Conservation (phyloP, 768 basidiomycete species). For the Nidularia pulvinata region DNA sequence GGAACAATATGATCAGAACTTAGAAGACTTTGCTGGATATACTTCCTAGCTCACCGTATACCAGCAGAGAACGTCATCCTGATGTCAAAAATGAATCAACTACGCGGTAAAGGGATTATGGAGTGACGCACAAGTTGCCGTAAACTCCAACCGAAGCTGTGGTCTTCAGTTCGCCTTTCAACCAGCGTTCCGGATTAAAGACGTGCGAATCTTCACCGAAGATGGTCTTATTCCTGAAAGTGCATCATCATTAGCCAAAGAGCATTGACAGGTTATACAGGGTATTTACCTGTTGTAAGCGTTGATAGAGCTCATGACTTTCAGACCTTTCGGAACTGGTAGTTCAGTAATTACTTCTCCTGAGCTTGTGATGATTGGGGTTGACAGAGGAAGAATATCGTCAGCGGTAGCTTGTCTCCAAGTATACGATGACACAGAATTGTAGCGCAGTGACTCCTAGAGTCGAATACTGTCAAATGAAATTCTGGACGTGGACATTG, state of each 20-base stretch:
- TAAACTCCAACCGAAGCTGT: conserved; percentile 44
- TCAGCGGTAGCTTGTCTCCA: conserved; percentile 43
- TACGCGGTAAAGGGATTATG: not conserved
- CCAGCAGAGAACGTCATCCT: conserved; percentile 29
- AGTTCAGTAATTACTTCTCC: conserved; percentile 46
- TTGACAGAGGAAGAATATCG: conserved; percentile 57
- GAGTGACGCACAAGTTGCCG: conserved; percentile 43
- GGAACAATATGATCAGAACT: not conserved
- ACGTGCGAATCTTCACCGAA: conserved; percentile 47
- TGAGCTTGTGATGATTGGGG: conserved; percentile 41
- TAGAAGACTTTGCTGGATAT: not conserved
- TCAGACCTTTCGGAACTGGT: conserved; percentile 48
- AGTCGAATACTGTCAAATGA: no score
- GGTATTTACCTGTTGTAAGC: conserved; percentile 58
- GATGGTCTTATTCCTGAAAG: conserved; percentile 31
- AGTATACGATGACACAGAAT: conserved; percentile 31
- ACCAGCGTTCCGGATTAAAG: conserved; percentile 52
- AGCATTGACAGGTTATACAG: not conserved
- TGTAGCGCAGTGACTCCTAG: conserved; percentile 48
- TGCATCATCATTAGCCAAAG: not conserved
- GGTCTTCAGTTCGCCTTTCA: conserved; percentile 31
- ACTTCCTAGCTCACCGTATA: conserved; percentile 17
- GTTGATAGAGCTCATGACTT: conserved; percentile 46
- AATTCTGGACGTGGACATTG: not conserved
- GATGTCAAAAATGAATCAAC: conserved; percentile 1